Evolutionary conservation across 192 early-diverging fungal species (phyloP), one percentile per base, ranked within the genome.

Genomic region (Umbelopsis isabellina): DNA sequence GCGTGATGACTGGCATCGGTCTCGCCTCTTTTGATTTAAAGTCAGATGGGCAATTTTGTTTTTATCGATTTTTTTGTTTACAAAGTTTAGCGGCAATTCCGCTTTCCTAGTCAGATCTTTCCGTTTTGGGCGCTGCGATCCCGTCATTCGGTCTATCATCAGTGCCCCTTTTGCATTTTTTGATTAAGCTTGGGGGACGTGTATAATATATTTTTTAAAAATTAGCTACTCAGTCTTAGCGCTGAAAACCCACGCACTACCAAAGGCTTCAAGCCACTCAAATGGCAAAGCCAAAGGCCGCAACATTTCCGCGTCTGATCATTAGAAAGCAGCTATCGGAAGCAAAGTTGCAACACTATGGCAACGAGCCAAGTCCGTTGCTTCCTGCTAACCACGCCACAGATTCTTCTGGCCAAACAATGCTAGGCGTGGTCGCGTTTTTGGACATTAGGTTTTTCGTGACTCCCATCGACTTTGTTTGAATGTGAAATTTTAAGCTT

Each of bases 281-380:
- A 61, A 61, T 61, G 55, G 55, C 55, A 61, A 61, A 61, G 30
- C 55, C 55, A 33, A 61, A 61, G 55, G 55, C 55, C 11, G 55
- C 55, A 61, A 61, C 55, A 35, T 61, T 61, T 61, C 55, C 55
- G 4, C 27, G 55, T 6, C 37, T 41, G 5, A 10, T 6, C 37
- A 61, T 33, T 61, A 33, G 33, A 12, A 35, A n/a, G 9, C 11
- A 22, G 30, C 11, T 4, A 61, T 61, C 13, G 27, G 10, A 25
- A 27, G 18, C 55, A 9, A 12, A 53, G 23, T 20, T 25, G 3
- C n/a, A 12, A 35, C 2, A 11, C 25, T 18, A 61, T 30, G 13
- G 16, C 25, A 22, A 18, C 55, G 27, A 30, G 18, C 30, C 21
- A 4, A 35, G 6, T 35, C 15, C 55, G 12, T 1, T 35, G 12